A percentile compares a stretch with the other conserved stretches of the same genome.
Evolutionary conservation across 2,329 filamentous ascomycete species (phyloP).

Genomic region (Coniochaeta hoffmannii): DNA sequence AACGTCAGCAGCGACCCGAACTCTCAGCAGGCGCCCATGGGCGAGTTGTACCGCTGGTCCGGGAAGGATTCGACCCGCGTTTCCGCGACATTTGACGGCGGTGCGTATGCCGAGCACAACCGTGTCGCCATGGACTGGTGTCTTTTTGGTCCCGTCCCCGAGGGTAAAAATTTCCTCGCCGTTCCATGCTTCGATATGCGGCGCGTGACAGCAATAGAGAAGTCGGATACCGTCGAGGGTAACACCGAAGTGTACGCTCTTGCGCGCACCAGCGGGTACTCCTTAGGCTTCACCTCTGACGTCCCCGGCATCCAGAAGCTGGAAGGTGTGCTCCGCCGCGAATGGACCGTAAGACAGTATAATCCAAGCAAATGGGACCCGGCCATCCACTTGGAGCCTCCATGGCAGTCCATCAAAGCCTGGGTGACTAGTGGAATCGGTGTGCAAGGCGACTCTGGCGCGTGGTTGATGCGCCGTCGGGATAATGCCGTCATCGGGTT

Average conservation of each 20-base stretch:
- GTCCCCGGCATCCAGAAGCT: slow-evolving; percentile 10
- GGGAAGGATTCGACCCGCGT: slow-evolving; percentile 2
- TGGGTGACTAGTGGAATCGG: slow-evolving; percentile 12
- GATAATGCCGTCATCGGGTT: slow-evolving; percentile 10
- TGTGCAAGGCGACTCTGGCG: slow-evolving; percentile 12
- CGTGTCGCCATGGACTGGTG: slow-evolving; percentile 12
- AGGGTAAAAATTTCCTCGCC: slow-evolving; percentile 8
- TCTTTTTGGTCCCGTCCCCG: slow-evolving; percentile 8
- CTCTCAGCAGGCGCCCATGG: slow-evolving; percentile 4
- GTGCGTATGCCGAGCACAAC: background rate
- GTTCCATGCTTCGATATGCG: slow-evolving; percentile 6
- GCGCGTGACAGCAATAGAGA: background rate
- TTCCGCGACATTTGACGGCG: slow-evolving; percentile 7
- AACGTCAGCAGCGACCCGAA: background rate
- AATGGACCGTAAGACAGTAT: slow-evolving; percentile 11
- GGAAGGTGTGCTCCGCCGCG: slow-evolving; percentile 5
- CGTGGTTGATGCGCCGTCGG: slow-evolving; percentile 11
- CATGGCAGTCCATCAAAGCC: slow-evolving; percentile 4
- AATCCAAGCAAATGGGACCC: background rate
- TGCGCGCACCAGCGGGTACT: slow-evolving; percentile 12
- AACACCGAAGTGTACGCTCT: slow-evolving; percentile 13
- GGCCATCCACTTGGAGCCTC: background rate
- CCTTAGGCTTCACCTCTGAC: slow-evolving; percentile 11
- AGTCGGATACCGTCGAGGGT: slow-evolving; percentile 6
- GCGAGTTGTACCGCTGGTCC: slow-evolving; percentile 5